These are phyloP conservation scores for Nannochloropsis salina DNA, from an alignment of 108 stramenopile genomes.

Conservation along the genomic window DNA sequence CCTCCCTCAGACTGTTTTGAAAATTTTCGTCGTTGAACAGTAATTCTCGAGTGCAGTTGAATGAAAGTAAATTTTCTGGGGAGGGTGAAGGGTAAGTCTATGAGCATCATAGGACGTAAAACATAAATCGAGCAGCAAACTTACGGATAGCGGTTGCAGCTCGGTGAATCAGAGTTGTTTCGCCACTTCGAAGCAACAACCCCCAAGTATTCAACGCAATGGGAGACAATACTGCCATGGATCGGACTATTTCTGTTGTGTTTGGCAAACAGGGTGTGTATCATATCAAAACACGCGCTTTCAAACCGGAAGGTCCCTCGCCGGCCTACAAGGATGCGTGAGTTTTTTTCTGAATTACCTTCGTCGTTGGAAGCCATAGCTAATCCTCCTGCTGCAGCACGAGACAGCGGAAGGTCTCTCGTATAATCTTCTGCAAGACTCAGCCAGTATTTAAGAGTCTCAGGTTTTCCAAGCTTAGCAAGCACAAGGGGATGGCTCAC, in stretches of 20 bases:
- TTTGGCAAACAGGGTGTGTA: background rate
- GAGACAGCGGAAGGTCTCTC: background rate
- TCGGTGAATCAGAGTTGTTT: background rate
- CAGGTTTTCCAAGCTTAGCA: background rate
- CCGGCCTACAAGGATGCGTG: no score
- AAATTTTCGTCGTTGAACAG: no score
- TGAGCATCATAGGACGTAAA: no score
- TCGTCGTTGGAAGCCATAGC: background rate
- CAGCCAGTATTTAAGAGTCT: constrained; percentile 16
- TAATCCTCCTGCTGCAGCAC: background rate
- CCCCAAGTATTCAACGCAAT: background rate
- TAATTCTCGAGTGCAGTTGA: no score
- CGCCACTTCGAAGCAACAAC: background rate
- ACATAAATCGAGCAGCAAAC: background rate
- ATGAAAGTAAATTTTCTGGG: no score
- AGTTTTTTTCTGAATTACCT: background rate
- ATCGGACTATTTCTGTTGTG: background rate
- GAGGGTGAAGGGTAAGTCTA: no score
- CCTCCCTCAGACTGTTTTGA: no score
- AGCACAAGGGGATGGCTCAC: background rate
- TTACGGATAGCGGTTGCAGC: constrained; percentile 13
- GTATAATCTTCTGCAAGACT: background rate
- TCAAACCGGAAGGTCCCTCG: no score
- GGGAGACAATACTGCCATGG: background rate
- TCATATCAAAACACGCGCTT: background rate